A percentile compares a stretch with the other conserved stretches of the same genome.
Evolutionary conservation across 1,284 basidiomycete genomes (phyloP).

Genomic region (Cerrena zonata): DNA sequence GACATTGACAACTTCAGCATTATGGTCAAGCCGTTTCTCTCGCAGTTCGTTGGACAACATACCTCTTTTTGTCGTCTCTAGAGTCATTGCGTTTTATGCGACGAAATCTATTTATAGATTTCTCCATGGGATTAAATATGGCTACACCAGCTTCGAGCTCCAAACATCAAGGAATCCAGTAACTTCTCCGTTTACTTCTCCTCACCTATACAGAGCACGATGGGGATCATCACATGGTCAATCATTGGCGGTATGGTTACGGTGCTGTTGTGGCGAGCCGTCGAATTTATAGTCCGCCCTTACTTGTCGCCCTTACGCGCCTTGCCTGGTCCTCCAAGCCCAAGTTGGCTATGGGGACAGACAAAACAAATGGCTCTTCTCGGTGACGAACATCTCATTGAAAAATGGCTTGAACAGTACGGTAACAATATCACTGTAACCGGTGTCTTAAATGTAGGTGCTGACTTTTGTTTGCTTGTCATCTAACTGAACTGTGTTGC

Average conservation of each 20-base stretch:
- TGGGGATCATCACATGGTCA: background rate
- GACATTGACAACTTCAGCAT: no score
- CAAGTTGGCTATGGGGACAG: constrained; percentile 51
- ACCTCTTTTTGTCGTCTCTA: no score
- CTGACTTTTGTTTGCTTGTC: no score
- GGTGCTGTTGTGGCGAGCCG: background rate
- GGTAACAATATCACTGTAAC: constrained; percentile 47
- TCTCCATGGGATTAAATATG: no score
- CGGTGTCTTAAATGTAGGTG: constrained; percentile 43
- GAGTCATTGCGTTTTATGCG: no score
- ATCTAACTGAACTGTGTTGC: no score
- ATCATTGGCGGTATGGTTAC: background rate
- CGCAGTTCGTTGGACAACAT: no score
- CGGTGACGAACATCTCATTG: constrained; percentile 37
- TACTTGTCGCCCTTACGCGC: constrained; percentile 35
- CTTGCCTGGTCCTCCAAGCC: constrained; percentile 46
- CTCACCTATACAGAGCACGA: background rate
- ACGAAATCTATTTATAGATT: no score
- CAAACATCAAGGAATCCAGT: no score
- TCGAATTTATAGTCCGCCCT: background rate
- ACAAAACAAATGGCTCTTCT: constrained; percentile 37
- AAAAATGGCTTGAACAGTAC: constrained; percentile 52
- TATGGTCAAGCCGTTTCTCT: no score
- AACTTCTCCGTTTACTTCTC: no score
- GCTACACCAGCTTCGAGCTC: no score